Percentiles rank a stretch among this genome's conserved stretches.
These are phyloP conservation scores for Ascochyta viciae-villosae DNA, from an alignment of 2,329 filamentous ascomycete genomes.

Conservation along the genomic window DNA sequence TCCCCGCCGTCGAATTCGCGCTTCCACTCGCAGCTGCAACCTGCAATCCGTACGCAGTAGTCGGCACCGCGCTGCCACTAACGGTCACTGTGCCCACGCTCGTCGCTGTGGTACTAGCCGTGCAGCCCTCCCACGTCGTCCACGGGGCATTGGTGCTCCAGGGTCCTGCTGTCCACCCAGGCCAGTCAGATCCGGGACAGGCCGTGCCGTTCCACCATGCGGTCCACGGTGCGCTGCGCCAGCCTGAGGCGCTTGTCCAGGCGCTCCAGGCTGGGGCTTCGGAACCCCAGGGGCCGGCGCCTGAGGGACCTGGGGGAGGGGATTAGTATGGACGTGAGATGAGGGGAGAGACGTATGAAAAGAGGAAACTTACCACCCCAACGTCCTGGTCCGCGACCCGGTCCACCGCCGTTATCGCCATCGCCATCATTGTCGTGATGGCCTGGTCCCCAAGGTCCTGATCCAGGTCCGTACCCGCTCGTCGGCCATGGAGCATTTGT, in stretches of 20 bases:
- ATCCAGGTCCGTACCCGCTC: conserved; percentile 29
- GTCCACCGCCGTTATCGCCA: conserved; percentile 13
- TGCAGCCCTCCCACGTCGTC: conserved; percentile 46
- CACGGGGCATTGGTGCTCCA: conserved; percentile 47
- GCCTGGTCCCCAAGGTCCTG: conserved; percentile 29
- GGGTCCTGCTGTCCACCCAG: conserved; percentile 46
- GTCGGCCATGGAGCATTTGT: conserved; percentile 35
- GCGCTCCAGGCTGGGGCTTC: conserved; percentile 37
- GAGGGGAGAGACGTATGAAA: neutral
- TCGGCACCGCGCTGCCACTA: conserved; percentile 28
- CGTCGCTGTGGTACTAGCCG: conserved; percentile 41
- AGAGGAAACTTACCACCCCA: conserved; percentile 30
- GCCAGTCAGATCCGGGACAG: conserved; percentile 45
- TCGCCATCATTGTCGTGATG: neutral
- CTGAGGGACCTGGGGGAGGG: conserved; percentile 21
- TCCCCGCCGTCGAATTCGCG: conserved; percentile 24
- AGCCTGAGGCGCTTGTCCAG: conserved; percentile 37
- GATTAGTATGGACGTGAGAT: too few species aligned
- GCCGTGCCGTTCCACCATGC: conserved; percentile 43
- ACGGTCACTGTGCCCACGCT: conserved; percentile 40
- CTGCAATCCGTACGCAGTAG: conserved; percentile 41
- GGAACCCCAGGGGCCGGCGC: conserved; percentile 37
- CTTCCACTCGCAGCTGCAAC: conserved; percentile 36
- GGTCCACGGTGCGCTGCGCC: conserved; percentile 44
- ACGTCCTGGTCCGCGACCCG: conserved; percentile 18